Percentiles rank a stretch among this genome's conserved stretches.
Conservation (phyloP, 73 alveolate species). For the Paramecium caudatum region DNA sequence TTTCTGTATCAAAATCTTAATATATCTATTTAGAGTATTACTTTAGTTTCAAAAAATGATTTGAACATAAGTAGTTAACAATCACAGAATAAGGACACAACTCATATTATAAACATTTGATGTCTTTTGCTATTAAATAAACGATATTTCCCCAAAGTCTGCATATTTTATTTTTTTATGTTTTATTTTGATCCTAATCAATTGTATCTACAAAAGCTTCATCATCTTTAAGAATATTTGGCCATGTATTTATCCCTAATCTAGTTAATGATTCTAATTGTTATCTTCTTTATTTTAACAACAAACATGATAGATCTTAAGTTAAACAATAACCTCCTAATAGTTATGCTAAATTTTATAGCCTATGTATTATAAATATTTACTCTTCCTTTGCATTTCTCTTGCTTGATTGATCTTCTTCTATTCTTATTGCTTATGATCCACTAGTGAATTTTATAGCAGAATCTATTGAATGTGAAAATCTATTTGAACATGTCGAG, state of each 20-base stretch:
- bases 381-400: slow-evolving; percentile 5
- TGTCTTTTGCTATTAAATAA: slow-evolving; percentile 29
- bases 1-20: slow-evolving; percentile 46
- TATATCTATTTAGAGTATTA: neutral
- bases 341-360: slow-evolving; percentile 62
- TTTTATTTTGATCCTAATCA: slow-evolving; percentile 39
- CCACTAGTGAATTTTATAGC: slow-evolving; percentile 73
- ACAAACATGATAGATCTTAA: slow-evolving; percentile 62
- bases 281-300: slow-evolving; percentile 73
- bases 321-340: slow-evolving; percentile 71
- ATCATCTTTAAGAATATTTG: neutral
- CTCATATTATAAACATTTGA: slow-evolving; percentile 29
- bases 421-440: slow-evolving; percentile 43
- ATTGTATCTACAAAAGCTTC: slow-evolving; percentile 22
- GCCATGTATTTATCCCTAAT: slow-evolving; percentile 53
- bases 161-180: slow-evolving; percentile 18
- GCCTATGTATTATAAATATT: neutral
- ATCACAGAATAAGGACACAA: slow-evolving; percentile 20
- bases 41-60: neutral
- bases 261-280: slow-evolving; percentile 68
- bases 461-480: slow-evolving; percentile 73
- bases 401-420: slow-evolving; percentile 23
- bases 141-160: slow-evolving; percentile 63
- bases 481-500: slow-evolving; percentile 76
- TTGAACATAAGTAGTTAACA: slow-evolving; percentile 39